Percentiles rank a stretch among this genome's conserved stretches.
phyloP scores from a whole-genome alignment of 2,329 filamentous ascomycete genomes.

The Exophiala phaeomuriformis region DNA sequence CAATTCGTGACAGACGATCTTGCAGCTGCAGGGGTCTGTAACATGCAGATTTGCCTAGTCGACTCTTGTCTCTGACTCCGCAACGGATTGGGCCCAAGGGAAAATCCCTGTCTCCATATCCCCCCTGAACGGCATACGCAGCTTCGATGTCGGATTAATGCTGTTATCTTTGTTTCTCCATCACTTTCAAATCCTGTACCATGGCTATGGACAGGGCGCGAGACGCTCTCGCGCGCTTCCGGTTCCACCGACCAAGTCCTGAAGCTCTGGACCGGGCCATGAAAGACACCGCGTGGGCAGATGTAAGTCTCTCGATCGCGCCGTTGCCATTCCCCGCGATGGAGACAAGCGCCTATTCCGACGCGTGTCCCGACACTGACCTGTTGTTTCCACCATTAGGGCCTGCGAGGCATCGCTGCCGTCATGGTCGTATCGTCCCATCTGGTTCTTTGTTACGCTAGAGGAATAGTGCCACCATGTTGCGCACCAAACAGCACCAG shows the following conservation, averaged over 20 bases:
- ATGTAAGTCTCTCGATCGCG: slow-evolving; percentile 20
- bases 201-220: slow-evolving; percentile 10
- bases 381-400: slow-evolving; percentile 34
- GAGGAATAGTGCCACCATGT: slow-evolving; percentile 44
- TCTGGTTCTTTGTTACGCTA: slow-evolving; percentile 47
- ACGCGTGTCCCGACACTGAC: not conserved
- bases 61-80: not conserved
- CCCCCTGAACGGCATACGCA: not conserved
- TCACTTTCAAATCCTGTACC: not conserved
- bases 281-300: slow-evolving; percentile 28
- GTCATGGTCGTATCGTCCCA: slow-evolving; percentile 51
- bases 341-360: not conserved
- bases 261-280: slow-evolving; percentile 22
- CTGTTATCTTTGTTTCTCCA: not conserved
- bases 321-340: not conserved
- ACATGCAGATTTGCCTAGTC: not conserved
- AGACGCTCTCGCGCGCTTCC: not conserved
- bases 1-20: not conserved
- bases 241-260: slow-evolving; percentile 4
- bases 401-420: slow-evolving; percentile 51
- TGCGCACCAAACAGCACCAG: slow-evolving; percentile 28
- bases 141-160: not conserved
- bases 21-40: slow-evolving; percentile 1
- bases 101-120: not conserved
- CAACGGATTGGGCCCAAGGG: not conserved